Base-by-base conservation (phyloP, 1,284 basidiomycete genomes). In the Cryptococcus sp. region DNA sequence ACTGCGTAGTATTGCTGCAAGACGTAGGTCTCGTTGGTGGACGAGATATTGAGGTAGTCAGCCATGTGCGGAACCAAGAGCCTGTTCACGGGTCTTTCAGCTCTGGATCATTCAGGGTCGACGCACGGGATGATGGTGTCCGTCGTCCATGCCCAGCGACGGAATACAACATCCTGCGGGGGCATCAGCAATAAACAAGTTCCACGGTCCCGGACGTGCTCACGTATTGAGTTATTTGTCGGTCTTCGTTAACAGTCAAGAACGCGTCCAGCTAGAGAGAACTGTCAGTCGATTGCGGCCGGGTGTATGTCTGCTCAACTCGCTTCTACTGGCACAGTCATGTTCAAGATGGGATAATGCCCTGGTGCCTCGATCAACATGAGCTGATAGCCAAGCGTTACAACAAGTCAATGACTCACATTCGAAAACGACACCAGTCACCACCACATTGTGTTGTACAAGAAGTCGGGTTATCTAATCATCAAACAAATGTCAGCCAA, bases 51-150 rank as follows among this genome's bases (percentile, higher is more conserved):
- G 17, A 59, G 19, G 19, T 25, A 22, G 5, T 44, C 25, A 1
- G 67, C 67, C 70, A 72, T 70, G 17, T 64, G 53, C 0, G 69
- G 71, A 6, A 68, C 47, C 11, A 70, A 61, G 22, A 54, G 44
- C 17, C 60, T 62, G 31, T 15, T n/a, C 3, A 7, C 8, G 6
- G 11, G 2, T 19, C 13, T 31, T 15, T 41, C 31, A n/a, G 19
- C 31, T 25, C 17, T 25, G 13, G 6, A 11, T 13, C 10, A n/a
- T 20, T 17, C 22, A 41, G 31, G 16, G 39, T 38, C 2, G 22
- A 52, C 53, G 13, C 16, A 57, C 56, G 62, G 64, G 3, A 60
- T 49, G 51, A 70, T 58, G 20, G 48, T 53, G 40, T 68, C 65
- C 31, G 56, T 59, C 20, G 54, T 61, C 69, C 67, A 71, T 13